Evolutionary conservation across 2,329 filamentous ascomycete genomes (phyloP), one percentile per base, ranked within the genome.

Genomic region (Paraphaeosphaeria minitans): DNA sequence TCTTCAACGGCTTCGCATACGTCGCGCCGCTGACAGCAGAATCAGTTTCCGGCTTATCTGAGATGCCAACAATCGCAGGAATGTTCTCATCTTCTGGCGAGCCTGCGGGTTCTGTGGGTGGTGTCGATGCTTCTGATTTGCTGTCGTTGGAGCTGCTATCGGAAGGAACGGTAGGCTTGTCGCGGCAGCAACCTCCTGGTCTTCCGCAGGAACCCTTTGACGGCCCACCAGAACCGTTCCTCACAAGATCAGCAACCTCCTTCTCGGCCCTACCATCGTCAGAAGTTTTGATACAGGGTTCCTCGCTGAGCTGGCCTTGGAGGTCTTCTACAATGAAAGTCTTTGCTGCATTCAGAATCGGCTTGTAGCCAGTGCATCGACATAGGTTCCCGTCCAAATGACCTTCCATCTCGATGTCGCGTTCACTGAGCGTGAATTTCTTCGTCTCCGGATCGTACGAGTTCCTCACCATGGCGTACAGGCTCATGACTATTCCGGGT

Each of bases 361-460:
- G 92, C 53, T 93, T 84, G 73, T 98, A 98, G 0, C 94, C 94
- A 0, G 94, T 98, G 76, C 94, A 98, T 50, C 94, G 86, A 71
- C 94, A 98, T 37, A 98, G 80, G 66, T 98, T 98, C 0, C 94
- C 94, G 74, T 98, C 94, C 68, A 98, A 66, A 91, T 91, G 74
- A 1, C 75, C 75, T 49, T 77, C 73, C 60, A 73, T 65, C 57
- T 78, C 77, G 14, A 78, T 72, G 22, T 77, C 74, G 14, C 68
- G 66, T 12, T 71, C 70, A 47, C 68, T 74, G 10, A 78, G 66
- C 24, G 65, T 63, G 45, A 77, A 78, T 53, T 66, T 70, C 29
- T 70, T 66, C 4, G 70, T 74, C 29, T 75, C 73, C 1, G 70
- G 64, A 48, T 77, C 62, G 53, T 76, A 78, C 0, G 75, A 67